Conservation (phyloP, 2,329 filamentous ascomycete genomes). For the Trichoderma atrobrunneum region DNA sequence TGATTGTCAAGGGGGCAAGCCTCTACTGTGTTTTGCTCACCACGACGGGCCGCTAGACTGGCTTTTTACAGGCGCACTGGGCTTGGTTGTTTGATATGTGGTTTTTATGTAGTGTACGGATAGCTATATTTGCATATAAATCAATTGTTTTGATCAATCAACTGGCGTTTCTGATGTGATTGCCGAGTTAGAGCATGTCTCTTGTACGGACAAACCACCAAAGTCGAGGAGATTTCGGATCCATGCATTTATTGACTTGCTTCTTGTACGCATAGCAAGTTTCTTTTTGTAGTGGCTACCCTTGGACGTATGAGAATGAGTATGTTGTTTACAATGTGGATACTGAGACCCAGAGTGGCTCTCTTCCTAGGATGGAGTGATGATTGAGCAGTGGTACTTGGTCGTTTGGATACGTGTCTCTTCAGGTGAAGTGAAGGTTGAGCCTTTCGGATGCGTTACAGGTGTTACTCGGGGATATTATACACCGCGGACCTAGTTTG, state of each 20-base stretch:
- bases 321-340: neutral
- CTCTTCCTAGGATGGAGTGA: neutral
- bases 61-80: conserved; percentile 22
- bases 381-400: neutral
- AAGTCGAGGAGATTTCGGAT: no score
- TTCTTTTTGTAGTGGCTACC: neutral
- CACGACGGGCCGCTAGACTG: conserved; percentile 15
- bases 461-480: no score
- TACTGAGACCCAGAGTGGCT: neutral
- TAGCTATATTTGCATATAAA: conserved; percentile 22
- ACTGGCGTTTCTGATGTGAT: neutral
- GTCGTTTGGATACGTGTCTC: neutral
- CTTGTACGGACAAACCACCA: no score
- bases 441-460: no score
- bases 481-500: no score
- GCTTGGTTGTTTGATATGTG: conserved; percentile 17
- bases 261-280: neutral
- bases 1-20: conserved; percentile 5
- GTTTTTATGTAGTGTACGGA: conserved; percentile 21
- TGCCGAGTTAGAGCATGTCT: no score
- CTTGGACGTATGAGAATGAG: neutral
- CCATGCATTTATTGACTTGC: no score
- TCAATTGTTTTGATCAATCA: neutral
- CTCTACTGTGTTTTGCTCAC: neutral
- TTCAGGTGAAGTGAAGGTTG: neutral